Evolutionary conservation across 108 stramenopile genomes (phyloP), one percentile per base, ranked within the genome.

Genomic region (Skeletonema potamos): DNA sequence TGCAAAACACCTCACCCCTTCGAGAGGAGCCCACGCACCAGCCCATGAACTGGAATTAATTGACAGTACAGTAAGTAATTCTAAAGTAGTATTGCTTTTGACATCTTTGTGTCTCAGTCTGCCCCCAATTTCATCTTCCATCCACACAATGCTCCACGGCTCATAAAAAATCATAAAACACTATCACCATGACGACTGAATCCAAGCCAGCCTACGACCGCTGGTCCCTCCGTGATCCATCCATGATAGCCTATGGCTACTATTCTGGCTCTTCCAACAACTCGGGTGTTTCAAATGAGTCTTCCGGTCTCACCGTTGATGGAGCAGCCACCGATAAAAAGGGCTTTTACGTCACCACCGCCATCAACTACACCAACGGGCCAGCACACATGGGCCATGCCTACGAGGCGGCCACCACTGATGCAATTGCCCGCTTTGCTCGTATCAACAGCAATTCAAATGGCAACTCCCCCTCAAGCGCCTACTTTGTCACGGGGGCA

Each of bases 301-400:
- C 32, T 17, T 13, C 63, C 43, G 10, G 11, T 18, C 6, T 12
- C 39, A 10, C 15, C 15, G 4, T n/a, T n/a, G 20, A 22, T 56
- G 64, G 13, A 28, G 65, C 20, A 11, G 20, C 58, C 8, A 29
- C 24, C 7, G 9, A 66, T 2, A 54, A 55, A 7, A 64, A 72
- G 39, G 74, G 68, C 61, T 98, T 92, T 74, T 98, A 97, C 84
- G 70, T 98, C 44, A 99, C 98, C 32, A 99, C 99, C n/a, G 98
- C 99, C 46, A 99, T 99, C 85, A 98, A 98, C 81, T 99, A 99
- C 90, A 97, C 98, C 73, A 99, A 99, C 71, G 98, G 99, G 37
- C 85, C 96, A 18, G 97, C 97, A 34, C 98, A 99, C 82, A 98
- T 98, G 89, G 99, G 99, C 6, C 98, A 99, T 68, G 99, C 99